These are phyloP conservation scores for Elasticomyces elasticus DNA, from an alignment of 495 filamentous ascomycete genomes.

Conservation along the genomic window DNA sequence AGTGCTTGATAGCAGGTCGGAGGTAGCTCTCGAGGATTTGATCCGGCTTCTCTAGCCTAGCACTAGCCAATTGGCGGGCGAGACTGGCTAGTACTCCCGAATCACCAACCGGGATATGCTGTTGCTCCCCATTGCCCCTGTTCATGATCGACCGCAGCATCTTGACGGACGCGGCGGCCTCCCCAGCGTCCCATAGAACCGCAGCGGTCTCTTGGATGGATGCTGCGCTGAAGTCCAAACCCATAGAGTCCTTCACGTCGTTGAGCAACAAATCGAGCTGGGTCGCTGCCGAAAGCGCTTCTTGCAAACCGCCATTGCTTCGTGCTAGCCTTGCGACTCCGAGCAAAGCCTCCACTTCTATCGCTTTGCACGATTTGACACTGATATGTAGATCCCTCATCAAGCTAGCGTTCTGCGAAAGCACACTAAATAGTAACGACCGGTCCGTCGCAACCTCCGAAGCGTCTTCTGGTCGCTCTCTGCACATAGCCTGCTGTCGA, in stretches of 20 bases:
- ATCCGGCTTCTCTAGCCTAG: slow-evolving; percentile 85
- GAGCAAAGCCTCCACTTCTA: slow-evolving; percentile 65
- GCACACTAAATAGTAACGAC: slow-evolving; percentile 69
- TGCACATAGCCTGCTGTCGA: not conserved
- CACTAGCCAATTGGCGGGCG: slow-evolving; percentile 80
- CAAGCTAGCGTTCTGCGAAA: slow-evolving; percentile 57
- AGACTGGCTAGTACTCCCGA: slow-evolving; percentile 78
- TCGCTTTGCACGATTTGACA: slow-evolving; percentile 51
- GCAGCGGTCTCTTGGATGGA: slow-evolving; percentile 71
- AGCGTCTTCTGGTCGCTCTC: slow-evolving; percentile 50
- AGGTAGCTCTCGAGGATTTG: slow-evolving; percentile 78
- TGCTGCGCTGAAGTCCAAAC: slow-evolving; percentile 64
- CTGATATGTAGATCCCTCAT: slow-evolving; percentile 47
- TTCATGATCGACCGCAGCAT: slow-evolving; percentile 69
- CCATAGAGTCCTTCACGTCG: slow-evolving; percentile 49
- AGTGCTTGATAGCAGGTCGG: slow-evolving; percentile 66
- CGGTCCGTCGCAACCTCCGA: slow-evolving; percentile 71
- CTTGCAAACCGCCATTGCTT: slow-evolving; percentile 69
- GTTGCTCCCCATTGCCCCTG: slow-evolving; percentile 52
- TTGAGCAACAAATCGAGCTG: slow-evolving; percentile 64
- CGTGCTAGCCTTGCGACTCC: slow-evolving; percentile 63
- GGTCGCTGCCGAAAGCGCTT: slow-evolving; percentile 73
- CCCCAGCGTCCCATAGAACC: slow-evolving; percentile 90
- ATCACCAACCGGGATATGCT: slow-evolving; percentile 62
- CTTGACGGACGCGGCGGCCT: slow-evolving; percentile 79